Evolutionary conservation across 2,329 filamentous ascomycete species (phyloP), one percentile per base, ranked within the genome.

Genomic region (Bisporella sp.): DNA sequence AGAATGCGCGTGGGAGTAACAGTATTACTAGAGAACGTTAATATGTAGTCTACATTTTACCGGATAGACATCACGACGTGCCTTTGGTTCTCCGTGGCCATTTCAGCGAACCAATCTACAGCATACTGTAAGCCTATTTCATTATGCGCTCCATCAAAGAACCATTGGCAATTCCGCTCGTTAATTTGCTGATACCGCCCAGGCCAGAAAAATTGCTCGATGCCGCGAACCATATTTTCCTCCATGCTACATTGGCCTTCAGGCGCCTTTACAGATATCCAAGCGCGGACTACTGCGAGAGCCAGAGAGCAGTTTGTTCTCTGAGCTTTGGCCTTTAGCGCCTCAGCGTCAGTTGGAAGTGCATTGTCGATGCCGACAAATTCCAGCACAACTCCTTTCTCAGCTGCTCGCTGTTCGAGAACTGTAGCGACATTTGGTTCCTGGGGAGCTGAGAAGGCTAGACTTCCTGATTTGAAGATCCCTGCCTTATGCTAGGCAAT

Each of bases 71-170:
- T 21, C 21, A 21, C 21, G 21, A 3, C 21, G 2, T 21, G 3
- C 21, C 21, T 21, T 21, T 21, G 21, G 3, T 21, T 21, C 21
- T 21, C 21, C 21, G 21, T 3, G 21, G 3, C 21, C 35, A 37
- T n/a, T n/a, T 37, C 35, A 37, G 35, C 35, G n/a, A 37, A 37
- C 35, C 35, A 37, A 8, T 37, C n/a, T 77, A 84, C 85, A 4
- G 89, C 88, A 58, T 87, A 78, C 58, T 85, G 81, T 48, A 97
- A 82, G 63, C 89, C 96, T 64, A 96, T 89, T 1, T 87, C 75
- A 0, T 60, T 61, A 48, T 62, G 58, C 0, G 58, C 59, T 30
- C 50, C 49, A 54, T 62, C 59, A 21, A 62, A 42, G 46, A 53
- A 60, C 58, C 60, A 62, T 11, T 55, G 48, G n/a, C 53, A 56